These are phyloP conservation scores for Orychophragmus violaceus DNA, from an alignment of 345 rosid species.

Conservation along the genomic window DNA sequence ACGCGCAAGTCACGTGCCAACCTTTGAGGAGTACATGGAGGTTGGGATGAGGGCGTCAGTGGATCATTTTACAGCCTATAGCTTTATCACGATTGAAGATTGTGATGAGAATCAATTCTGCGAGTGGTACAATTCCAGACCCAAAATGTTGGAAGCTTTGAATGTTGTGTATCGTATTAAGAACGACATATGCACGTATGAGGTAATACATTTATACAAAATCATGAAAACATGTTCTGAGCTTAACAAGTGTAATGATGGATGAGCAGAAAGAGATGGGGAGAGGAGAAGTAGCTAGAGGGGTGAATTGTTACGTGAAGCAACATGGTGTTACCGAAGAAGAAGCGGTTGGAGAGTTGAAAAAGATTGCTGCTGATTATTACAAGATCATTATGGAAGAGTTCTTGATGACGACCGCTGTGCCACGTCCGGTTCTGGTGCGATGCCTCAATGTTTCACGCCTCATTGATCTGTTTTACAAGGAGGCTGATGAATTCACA, in stretches of 20 bases:
- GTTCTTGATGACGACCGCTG: not conserved
- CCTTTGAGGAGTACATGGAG: slow-evolving; percentile 25
- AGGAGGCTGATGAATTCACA: not conserved
- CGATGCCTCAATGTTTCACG: not conserved
- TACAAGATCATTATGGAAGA: slow-evolving; percentile 2
- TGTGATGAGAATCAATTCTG: not conserved
- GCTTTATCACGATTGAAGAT: slow-evolving; percentile 4
- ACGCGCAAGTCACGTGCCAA: slow-evolving; percentile 8
- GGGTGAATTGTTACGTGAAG: slow-evolving; percentile 11
- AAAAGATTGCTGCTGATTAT: not conserved
- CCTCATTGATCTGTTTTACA: not conserved
- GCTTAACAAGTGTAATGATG: not conserved
- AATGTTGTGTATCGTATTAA: not conserved
- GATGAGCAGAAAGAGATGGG: not conserved
- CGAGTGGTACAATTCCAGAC: not conserved
- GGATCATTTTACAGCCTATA: not conserved
- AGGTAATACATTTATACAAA: not conserved
- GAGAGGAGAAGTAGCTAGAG: slow-evolving; percentile 16
- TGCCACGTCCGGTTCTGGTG: not conserved
- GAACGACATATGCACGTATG: slow-evolving; percentile 1
- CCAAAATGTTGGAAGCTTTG: slow-evolving; percentile 1
- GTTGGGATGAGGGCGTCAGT: not conserved
- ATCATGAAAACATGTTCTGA: not conserved
- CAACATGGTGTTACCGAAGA: not conserved
- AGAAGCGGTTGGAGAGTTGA: not conserved